Base-by-base conservation (phyloP, 352 stramenopile species). In the Thraustotheca clavata region DNA sequence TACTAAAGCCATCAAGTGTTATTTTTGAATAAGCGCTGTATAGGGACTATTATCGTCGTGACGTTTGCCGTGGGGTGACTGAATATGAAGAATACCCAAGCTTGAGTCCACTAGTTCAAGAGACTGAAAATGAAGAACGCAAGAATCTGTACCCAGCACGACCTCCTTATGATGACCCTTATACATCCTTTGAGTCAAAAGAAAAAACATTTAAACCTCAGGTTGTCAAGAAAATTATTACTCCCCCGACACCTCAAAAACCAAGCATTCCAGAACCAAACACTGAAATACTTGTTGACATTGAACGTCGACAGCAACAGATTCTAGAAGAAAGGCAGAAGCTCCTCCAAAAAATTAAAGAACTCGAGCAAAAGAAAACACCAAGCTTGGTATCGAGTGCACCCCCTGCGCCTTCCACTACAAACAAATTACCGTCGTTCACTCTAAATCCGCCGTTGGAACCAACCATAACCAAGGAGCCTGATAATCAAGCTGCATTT, bases 81-180 rank as follows among this genome's bases (percentile, higher is more conserved):
- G 86, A 94, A 65, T 93, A 93, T 66, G 67, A 87, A 29, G 77
- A 85, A 24, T 94, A 94, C 60, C 86, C 86, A 29, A 68, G 70
- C 1, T 65, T 94, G 31, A 91, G 81, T 55, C 80, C 85, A 36
- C 46, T 85, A 29, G 88, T 94, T 18, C 67, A 90, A 69, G 70
- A 82, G 8, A 76, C 71, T 1, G 86, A 94, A 62, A 43, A 39
- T 0, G 67, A 71, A 39, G 86, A 94, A 65, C 76, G 75, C 20
- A 52, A 67, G n/a, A 70, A 50, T 40, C 36, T 94, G 68, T 93
- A 93, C 49, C 80, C 83, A 5, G 67, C 73, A 14, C 76, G 76
- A 1, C 71, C 77, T 31, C 41, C 55, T 22, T 86, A 83, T 54
- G 71, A 86, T 50, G 86, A 94, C 48, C 63, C 76, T 24, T 93